A percentile compares a stretch with the other conserved stretches of the same genome.
Evolutionary conservation across 2,329 filamentous ascomycete species (phyloP).

Genomic region (Ophiostoma triangulosporum): DNA sequence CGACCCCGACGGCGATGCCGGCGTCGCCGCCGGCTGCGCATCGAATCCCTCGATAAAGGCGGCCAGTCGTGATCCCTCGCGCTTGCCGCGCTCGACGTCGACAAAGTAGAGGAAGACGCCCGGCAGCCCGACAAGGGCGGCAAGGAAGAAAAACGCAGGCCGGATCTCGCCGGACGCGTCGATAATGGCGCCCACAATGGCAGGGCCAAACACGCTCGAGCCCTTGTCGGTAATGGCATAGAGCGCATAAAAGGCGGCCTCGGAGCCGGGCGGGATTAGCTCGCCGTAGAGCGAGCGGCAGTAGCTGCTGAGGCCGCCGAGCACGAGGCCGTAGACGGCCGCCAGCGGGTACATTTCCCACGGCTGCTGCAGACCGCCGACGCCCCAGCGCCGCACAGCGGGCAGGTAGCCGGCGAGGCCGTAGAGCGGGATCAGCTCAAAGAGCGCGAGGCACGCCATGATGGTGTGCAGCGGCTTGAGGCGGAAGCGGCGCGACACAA

Average conservation of each 20-base stretch:
- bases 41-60: constrained; percentile 28
- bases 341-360: constrained; percentile 97
- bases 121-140: constrained; percentile 68
- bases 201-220: constrained; percentile 82
- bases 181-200: constrained; percentile 86
- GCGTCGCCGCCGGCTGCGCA: neutral
- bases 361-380: constrained; percentile 75
- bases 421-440: constrained; percentile 87
- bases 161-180: constrained; percentile 70
- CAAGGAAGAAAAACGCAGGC: constrained; percentile 85
- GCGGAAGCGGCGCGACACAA: constrained; percentile 54
- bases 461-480: constrained; percentile 78
- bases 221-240: constrained; percentile 98
- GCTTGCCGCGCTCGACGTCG: constrained; percentile 65
- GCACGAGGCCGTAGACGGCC: constrained; percentile 80
- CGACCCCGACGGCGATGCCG: neutral
- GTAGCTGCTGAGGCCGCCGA: constrained; percentile 85
- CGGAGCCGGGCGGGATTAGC: constrained; percentile 83
- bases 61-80: constrained; percentile 52
- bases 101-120: constrained; percentile 76
- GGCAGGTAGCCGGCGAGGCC: constrained; percentile 80
- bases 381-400: constrained; percentile 58
- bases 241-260: constrained; percentile 90
- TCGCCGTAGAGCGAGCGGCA: constrained; percentile 88
- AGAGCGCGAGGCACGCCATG: constrained; percentile 76